Conservation (phyloP, 768 basidiomycete genomes). For the Auriscalpium vulgare region DNA sequence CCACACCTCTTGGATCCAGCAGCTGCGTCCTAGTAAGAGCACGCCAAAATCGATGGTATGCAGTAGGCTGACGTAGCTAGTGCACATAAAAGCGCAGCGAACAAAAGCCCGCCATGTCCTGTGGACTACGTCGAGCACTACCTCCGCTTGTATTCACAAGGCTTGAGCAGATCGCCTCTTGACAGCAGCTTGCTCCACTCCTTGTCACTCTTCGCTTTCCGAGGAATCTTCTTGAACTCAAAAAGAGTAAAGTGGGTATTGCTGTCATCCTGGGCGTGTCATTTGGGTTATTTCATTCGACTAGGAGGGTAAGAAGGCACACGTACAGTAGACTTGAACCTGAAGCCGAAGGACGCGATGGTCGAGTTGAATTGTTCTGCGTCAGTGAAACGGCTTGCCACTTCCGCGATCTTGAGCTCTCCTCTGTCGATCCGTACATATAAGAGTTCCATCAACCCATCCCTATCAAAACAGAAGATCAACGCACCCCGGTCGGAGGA, state of each 20-base stretch:
- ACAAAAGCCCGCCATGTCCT: too few relatives aligned
- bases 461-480: conserved; percentile 1
- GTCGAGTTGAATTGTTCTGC: conserved; percentile 59
- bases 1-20: too few relatives aligned
- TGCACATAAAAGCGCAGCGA: too few relatives aligned
- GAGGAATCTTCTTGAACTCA: conserved; percentile 61
- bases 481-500: conserved; percentile 74
- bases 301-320: not conserved
- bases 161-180: conserved; percentile 57
- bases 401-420: conserved; percentile 82
- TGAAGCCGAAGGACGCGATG: conserved; percentile 65
- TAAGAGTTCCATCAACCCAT: conserved; percentile 6
- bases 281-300: not conserved
- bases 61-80: too few relatives aligned
- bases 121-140: conserved; percentile 25
- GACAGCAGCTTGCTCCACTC: conserved; percentile 53
- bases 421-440: conserved; percentile 39
- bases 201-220: conserved; percentile 38
- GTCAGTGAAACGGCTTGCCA: conserved; percentile 72
- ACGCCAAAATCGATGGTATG: too few relatives aligned
- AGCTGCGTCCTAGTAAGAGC: too few relatives aligned
- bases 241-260: conserved; percentile 86
- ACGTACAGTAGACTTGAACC: conserved; percentile 56
- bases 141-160: conserved; percentile 90
- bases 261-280: conserved; percentile 50